Evolutionary conservation across 345 rosid genomes (phyloP).

Genomic region (Toxicodendron radicans): DNA sequence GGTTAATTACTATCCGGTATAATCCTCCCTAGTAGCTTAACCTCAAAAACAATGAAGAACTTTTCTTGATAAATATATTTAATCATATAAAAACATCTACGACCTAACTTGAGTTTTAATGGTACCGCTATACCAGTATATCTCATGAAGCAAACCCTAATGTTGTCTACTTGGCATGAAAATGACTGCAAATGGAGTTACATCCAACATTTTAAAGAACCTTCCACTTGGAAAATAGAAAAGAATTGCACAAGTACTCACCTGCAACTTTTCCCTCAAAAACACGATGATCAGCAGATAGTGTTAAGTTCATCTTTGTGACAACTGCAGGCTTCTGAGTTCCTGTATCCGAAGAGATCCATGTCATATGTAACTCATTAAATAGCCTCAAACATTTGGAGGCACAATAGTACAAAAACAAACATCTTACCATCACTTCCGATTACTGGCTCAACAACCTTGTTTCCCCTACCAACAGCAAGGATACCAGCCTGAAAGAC

Average conservation of each 20-base stretch:
- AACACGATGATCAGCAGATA: slow-evolving; percentile 94
- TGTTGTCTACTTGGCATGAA: neutral
- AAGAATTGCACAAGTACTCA: slow-evolving; percentile 24
- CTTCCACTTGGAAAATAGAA: neutral
- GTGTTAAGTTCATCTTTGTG: slow-evolving; percentile 77
- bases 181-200: neutral
- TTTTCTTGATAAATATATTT: neutral
- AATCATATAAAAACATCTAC: neutral
- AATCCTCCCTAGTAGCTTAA: neutral
- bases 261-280: slow-evolving; percentile 96
- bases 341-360: slow-evolving; percentile 45
- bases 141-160: neutral
- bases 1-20: neutral
- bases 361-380: neutral
- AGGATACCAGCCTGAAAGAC: slow-evolving; percentile 84
- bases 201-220: neutral
- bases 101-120: neutral
- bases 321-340: slow-evolving; percentile 64
- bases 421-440: slow-evolving; percentile 69
- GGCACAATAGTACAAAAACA: neutral
- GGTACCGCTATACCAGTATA: neutral
- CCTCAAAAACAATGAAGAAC: neutral
- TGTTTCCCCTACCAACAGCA: slow-evolving; percentile 92
- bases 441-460: slow-evolving; percentile 67
- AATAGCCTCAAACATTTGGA: neutral